Evolutionary conservation across 306 rosid genomes (phyloP).

Genomic region (Corylus avellana): DNA sequence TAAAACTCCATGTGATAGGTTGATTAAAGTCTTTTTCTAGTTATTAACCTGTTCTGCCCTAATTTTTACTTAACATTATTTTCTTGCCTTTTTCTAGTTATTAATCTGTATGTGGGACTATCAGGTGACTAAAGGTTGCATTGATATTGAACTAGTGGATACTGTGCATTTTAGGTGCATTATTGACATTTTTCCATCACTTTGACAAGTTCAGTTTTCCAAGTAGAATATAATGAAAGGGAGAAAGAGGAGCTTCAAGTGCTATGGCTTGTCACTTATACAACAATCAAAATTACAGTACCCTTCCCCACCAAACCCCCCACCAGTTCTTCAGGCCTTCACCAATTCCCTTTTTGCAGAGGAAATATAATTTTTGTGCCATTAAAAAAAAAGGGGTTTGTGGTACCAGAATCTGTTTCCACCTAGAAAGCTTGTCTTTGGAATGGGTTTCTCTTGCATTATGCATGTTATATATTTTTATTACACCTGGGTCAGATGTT

Average conservation of each 20-base stretch:
- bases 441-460: background rate
- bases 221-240: no score
- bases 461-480: background rate
- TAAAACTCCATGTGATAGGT: slow-evolving; percentile 93
- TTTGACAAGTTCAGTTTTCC: no score
- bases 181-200: background rate
- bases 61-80: slow-evolving; percentile 5
- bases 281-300: no score
- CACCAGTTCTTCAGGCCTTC: no score
- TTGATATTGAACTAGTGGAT: slow-evolving; percentile 5
- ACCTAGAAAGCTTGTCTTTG: background rate
- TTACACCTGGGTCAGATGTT: slow-evolving; percentile 14
- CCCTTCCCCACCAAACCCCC: no score
- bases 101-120: background rate
- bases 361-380: background rate
- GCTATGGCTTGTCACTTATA: no score
- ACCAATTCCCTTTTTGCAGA: background rate
- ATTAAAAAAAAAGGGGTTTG: background rate
- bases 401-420: background rate
- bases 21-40: slow-evolving; percentile 27
- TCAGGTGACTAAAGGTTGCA: background rate
- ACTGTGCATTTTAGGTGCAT: background rate
- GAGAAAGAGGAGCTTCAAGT: no score
- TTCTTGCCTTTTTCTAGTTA: background rate
- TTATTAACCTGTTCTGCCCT: slow-evolving; percentile 6